These are phyloP conservation scores for Fusarium sp. DNA, from an alignment of 2,329 filamentous ascomycete genomes.

Conservation along the genomic window DNA sequence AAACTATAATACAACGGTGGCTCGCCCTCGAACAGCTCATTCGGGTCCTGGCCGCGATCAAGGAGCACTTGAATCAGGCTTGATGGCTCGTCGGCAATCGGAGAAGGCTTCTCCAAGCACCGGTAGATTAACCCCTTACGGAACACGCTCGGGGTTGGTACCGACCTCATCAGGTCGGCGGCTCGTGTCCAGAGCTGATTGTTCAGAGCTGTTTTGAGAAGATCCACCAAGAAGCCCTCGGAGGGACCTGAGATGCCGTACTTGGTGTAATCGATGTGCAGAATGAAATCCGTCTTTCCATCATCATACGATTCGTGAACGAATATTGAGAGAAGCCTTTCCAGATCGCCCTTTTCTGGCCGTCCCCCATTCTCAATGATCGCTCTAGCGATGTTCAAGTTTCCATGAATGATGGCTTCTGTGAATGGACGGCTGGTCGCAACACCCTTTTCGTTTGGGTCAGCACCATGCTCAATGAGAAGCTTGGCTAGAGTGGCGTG, in stretches of 20 bases:
- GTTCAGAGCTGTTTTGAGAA: constrained; percentile 32
- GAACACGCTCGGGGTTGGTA: constrained; percentile 32
- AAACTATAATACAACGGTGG: constrained; percentile 43
- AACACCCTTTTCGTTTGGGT: constrained; percentile 42
- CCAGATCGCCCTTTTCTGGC: constrained; percentile 38
- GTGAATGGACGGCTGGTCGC: constrained; percentile 37
- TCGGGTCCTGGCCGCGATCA: constrained; percentile 40
- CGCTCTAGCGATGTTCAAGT: constrained; percentile 34
- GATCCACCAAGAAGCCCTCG: constrained; percentile 31
- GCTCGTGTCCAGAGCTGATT: constrained; percentile 41
- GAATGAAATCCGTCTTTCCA: constrained; percentile 38
- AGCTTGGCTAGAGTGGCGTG: constrained; percentile 40
- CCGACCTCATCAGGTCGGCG: constrained; percentile 40
- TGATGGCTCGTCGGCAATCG: constrained; percentile 40
- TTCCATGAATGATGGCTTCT: constrained; percentile 37
- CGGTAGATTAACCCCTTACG: constrained; percentile 36
- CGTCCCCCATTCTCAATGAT: constrained; percentile 40
- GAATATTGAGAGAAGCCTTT: constrained; percentile 28
- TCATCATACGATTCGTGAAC: constrained; percentile 41
- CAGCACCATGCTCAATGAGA: constrained; percentile 39
- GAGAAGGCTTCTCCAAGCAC: constrained; percentile 35
- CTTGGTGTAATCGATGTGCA: constrained; percentile 38
- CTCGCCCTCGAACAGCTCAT: constrained; percentile 39
- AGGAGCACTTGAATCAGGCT: constrained; percentile 38
- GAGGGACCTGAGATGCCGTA: constrained; percentile 38